Percentiles rank a stretch among this genome's conserved stretches.
Evolutionary conservation across 306 rosid genomes (phyloP).

Genomic region (Cicer cuneatum): DNA sequence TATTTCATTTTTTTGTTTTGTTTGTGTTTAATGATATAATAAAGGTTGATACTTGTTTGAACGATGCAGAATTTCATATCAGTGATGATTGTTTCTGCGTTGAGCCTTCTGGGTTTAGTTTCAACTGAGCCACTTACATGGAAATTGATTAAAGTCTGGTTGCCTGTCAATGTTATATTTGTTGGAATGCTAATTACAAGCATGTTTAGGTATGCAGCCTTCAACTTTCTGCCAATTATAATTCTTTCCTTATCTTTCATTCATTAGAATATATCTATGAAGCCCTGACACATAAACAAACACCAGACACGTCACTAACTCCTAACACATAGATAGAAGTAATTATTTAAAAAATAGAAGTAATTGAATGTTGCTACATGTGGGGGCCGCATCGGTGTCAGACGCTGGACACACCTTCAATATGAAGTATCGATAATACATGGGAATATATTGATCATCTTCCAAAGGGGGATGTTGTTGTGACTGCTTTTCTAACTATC

Average conservation of each 20-base stretch:
- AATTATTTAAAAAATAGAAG: too few relatives aligned
- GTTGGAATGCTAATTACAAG: constrained; percentile 98
- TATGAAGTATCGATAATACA: too few relatives aligned
- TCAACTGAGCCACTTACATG: constrained; percentile 92
- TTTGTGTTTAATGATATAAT: constrained; percentile 26
- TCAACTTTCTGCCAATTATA: constrained; percentile 35
- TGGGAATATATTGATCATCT: background rate
- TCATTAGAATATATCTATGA: background rate
- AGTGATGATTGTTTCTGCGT: constrained; percentile 68
- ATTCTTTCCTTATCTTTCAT: constrained; percentile 14
- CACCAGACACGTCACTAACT: too few relatives aligned
- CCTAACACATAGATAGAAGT: too few relatives aligned
- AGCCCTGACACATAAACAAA: too few relatives aligned
- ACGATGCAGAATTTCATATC: constrained; percentile 92
- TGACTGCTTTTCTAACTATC: constrained; percentile 32
- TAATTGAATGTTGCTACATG: too few relatives aligned
- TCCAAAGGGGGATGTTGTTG: constrained; percentile 22
- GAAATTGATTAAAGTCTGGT: constrained; percentile 92
- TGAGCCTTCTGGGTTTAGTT: constrained; percentile 77
- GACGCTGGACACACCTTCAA: too few relatives aligned
- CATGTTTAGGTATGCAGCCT: constrained; percentile 84
- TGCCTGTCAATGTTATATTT: constrained; percentile 90
- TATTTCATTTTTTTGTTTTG: background rate
- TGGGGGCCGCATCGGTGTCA: too few relatives aligned
- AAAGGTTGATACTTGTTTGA: constrained; percentile 41